Conservation (phyloP, 1,284 basidiomycete genomes). For the Hymenochaete sp. region DNA sequence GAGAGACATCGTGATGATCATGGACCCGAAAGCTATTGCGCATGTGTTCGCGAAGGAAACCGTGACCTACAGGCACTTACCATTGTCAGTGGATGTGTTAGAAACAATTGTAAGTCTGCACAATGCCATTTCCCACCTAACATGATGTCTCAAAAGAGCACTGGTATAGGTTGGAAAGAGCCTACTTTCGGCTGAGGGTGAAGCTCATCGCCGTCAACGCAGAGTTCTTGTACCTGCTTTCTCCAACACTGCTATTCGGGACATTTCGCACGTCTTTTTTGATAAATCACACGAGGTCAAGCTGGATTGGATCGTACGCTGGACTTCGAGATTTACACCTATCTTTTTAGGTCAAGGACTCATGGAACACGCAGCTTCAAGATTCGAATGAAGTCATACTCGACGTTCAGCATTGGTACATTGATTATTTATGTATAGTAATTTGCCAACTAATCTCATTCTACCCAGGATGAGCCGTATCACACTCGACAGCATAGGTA, state of each 20-base stretch:
- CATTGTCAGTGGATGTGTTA: slow-evolving; percentile 31
- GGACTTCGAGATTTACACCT: background rate
- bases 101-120: slow-evolving; percentile 37
- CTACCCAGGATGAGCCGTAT: slow-evolving; percentile 39
- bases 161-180: slow-evolving; percentile 46
- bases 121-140: background rate
- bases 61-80: slow-evolving; percentile 37
- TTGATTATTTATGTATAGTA: background rate
- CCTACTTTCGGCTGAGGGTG: slow-evolving; percentile 43
- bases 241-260: slow-evolving; percentile 32
- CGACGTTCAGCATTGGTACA: slow-evolving; percentile 48
- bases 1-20: slow-evolving; percentile 37
- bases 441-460: background rate
- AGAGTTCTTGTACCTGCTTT: slow-evolving; percentile 34
- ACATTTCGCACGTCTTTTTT: slow-evolving; percentile 30
- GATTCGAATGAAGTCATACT: slow-evolving; percentile 34
- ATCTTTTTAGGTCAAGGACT: slow-evolving; percentile 34
- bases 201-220: slow-evolving; percentile 39
- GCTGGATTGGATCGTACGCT: background rate
- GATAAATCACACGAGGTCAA: slow-evolving; percentile 48
- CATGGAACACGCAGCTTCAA: slow-evolving; percentile 44
- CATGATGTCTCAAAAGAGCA: background rate
- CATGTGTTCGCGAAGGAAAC: slow-evolving; percentile 46
- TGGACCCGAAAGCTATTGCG: slow-evolving; percentile 46
- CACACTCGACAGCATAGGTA: slow-evolving; percentile 49